These are phyloP conservation scores for Millerozyma miso DNA, from an alignment of 805 yeast species.

Conservation along the genomic window DNA sequence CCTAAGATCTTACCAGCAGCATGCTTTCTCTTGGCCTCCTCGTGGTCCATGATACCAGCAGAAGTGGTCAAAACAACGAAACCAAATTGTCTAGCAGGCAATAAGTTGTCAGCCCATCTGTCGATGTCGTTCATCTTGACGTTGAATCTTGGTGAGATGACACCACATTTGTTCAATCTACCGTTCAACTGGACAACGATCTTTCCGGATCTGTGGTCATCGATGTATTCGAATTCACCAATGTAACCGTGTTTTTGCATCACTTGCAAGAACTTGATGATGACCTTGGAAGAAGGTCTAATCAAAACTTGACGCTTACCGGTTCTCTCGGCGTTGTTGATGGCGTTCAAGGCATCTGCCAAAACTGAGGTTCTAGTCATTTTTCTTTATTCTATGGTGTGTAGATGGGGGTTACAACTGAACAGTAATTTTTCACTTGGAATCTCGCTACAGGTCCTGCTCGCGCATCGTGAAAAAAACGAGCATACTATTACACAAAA, in stretches of 20 bases:
- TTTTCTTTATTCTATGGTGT: slow-evolving; percentile 18
- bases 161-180: slow-evolving; percentile 98
- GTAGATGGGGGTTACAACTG: neutral
- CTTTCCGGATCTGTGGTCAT: slow-evolving; percentile 99
- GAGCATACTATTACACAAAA: neutral
- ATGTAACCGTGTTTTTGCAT: slow-evolving; percentile 99
- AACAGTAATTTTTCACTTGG: neutral
- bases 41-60: slow-evolving; percentile 99
- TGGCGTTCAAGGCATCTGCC: slow-evolving; percentile 97
- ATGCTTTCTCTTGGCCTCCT: slow-evolving; percentile 99
- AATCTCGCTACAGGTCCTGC: neutral
- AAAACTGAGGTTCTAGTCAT: slow-evolving; percentile 98
- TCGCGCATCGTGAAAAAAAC: neutral
- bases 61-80: slow-evolving; percentile 96
- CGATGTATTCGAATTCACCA: slow-evolving; percentile 97
- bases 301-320: slow-evolving; percentile 98
- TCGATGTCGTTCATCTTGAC: slow-evolving; percentile 92
- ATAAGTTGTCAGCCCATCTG: slow-evolving; percentile 97
- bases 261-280: slow-evolving; percentile 92
- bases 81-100: slow-evolving; percentile 99
- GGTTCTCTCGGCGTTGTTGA: slow-evolving; percentile 98
- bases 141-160: slow-evolving; percentile 97
- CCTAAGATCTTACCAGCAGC: slow-evolving; percentile 98
- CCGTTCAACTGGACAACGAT: slow-evolving; percentile 95
- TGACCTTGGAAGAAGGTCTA: slow-evolving; percentile 98